A percentile compares a stretch with the other conserved stretches of the same genome.
Evolutionary conservation across 345 rosid species (phyloP).

Genomic region (Litchi chinensis): DNA sequence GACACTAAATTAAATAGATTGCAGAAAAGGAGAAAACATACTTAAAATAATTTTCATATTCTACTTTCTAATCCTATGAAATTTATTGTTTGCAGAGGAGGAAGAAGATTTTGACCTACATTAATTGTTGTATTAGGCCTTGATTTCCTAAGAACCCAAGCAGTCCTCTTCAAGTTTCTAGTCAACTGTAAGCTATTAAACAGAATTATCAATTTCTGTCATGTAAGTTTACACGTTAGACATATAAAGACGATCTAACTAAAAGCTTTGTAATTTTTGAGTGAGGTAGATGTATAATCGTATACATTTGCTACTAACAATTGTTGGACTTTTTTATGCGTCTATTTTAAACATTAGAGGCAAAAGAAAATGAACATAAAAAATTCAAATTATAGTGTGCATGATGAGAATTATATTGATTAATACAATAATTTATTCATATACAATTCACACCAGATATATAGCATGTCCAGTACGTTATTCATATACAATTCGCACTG

Average conservation of each 20-base stretch:
- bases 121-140: slow-evolving; percentile 77
- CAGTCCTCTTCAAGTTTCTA: slow-evolving; percentile 4
- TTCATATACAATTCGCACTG: background rate
- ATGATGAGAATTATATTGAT: background rate
- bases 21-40: too few species aligned
- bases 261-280: slow-evolving; percentile 21
- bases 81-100: slow-evolving; percentile 61
- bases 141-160: slow-evolving; percentile 28
- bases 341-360: too few species aligned
- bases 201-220: background rate
- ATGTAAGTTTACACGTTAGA: too few species aligned
- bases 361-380: background rate
- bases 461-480: background rate
- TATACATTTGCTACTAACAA: too few species aligned
- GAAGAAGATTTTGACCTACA: slow-evolving; percentile 77
- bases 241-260: slow-evolving; percentile 5
- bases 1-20: too few species aligned
- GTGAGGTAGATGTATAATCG: background rate
- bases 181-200: background rate
- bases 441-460: background rate
- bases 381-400: background rate
- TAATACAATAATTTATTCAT: background rate
- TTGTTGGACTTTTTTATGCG: too few species aligned
- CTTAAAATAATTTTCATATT: background rate
- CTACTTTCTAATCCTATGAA: slow-evolving; percentile 25